A percentile compares a stretch with the other conserved stretches of the same genome.
These are phyloP conservation scores for Hibiscus syriacus DNA, from an alignment of 345 rosid species.

Conservation along the genomic window DNA sequence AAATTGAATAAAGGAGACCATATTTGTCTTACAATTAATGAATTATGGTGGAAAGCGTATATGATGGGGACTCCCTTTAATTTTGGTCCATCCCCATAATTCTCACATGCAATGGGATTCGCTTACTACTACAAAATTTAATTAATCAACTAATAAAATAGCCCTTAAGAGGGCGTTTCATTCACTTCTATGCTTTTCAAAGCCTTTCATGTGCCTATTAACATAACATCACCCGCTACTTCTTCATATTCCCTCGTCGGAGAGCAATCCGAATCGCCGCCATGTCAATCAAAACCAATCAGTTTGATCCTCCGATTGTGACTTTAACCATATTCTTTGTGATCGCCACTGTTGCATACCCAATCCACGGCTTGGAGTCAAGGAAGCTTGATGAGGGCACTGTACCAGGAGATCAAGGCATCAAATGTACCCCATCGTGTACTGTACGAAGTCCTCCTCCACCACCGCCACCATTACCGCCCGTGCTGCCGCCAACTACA, in stretches of 20 bases:
- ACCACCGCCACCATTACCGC: neutral
- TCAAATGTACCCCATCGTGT: neutral
- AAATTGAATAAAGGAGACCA: too few relatives aligned
- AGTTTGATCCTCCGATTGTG: neutral
- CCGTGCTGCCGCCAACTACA: neutral
- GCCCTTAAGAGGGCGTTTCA: neutral
- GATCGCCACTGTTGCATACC: neutral
- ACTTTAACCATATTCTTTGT: neutral
- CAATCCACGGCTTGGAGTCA: neutral
- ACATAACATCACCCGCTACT: neutral
- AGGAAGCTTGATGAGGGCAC: neutral
- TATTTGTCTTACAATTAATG: too few relatives aligned
- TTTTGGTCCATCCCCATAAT: too few relatives aligned
- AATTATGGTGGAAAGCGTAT: too few relatives aligned
- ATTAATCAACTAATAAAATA: too few relatives aligned
- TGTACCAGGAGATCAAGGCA: neutral
- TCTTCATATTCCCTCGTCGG: neutral
- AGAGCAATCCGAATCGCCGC: neutral
- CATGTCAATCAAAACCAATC: neutral
- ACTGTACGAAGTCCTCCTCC: neutral
- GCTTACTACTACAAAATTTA: too few relatives aligned
- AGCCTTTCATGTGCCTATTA: neutral
- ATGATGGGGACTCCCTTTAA: too few relatives aligned
- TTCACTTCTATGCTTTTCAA: neutral
- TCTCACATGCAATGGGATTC: too few relatives aligned